Base-by-base conservation (phyloP, 192 early-diverging fungal species). In the Rhizoclosmatium globosum region DNA sequence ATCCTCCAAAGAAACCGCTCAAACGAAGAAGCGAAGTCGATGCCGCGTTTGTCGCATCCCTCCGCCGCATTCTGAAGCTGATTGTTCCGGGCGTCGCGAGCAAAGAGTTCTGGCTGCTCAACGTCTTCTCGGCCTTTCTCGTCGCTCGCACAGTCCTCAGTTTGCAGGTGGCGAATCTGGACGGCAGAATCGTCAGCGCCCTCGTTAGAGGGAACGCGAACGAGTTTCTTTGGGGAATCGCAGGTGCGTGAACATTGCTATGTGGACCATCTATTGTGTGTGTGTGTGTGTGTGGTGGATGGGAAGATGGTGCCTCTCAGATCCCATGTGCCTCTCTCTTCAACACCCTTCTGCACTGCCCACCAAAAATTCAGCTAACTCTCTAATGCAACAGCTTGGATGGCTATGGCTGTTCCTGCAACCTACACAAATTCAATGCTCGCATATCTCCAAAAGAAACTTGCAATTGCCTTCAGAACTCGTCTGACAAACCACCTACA, bases 391-490 rank as follows among this genome's bases (percentile, higher is more conserved):
- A 15, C 23, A 77, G 76, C 91, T 86, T 98, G 96, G 96, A 96
- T 97, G 94, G 88, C 85, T 21, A 91, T 98, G 64, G 96, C 96
- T 15, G 88, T 99, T 42, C 97, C 97, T 4, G 97, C 96, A 11
- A 99, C 97, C 58, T 95, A 96, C 85, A 97, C 97, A 69, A 99
- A 99, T 85, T 93, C 91, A 81, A 93, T 97, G 91, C 91, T 94
- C 69, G 82, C 85, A 6, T 89, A 82, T 64, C 78, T 89, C 19
- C 88, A 89, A 82, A 82, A 82, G 50, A 88, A 90, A 81, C 78
- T 90, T 13, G 79, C 85, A 3, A 87, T 90, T 50, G 87, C 85
- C 6, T 89, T 90, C 79, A 75, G 88, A 1, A 83, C 84, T 6
- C 62, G 82, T 13, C 89, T 99, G 57, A 99, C 96, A 17, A 92